phyloP scores from a whole-genome alignment of 2,329 filamentous ascomycete species.

The Aspergillus eucalypticola region DNA sequence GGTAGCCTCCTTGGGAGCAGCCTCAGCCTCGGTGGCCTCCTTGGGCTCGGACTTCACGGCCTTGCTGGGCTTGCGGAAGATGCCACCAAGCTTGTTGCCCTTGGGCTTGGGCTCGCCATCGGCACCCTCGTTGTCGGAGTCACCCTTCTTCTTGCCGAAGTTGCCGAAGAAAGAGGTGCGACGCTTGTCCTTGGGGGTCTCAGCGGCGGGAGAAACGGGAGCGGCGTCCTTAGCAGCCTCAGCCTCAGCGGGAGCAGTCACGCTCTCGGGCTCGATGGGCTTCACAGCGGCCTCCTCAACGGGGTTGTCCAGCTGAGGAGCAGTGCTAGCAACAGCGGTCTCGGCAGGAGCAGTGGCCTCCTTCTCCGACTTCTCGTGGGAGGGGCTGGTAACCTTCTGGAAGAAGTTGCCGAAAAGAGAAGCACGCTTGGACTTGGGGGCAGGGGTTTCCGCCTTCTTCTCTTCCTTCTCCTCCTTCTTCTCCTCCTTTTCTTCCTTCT shows the following conservation, averaged over 20 bases:
- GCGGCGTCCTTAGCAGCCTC: slow-evolving; percentile 36
- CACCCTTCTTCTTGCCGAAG: slow-evolving; percentile 53
- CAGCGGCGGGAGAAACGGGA: slow-evolving; percentile 30
- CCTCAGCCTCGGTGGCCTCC: slow-evolving; percentile 34
- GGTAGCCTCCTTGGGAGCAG: slow-evolving; percentile 30
- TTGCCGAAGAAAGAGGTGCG: slow-evolving; percentile 57
- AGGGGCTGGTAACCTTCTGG: slow-evolving; percentile 64
- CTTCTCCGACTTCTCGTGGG: slow-evolving; percentile 50
- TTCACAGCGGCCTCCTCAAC: slow-evolving; percentile 41
- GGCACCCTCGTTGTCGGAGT: slow-evolving; percentile 49
- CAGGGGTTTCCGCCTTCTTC: slow-evolving; percentile 43
- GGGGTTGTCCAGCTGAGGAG: slow-evolving; percentile 51
- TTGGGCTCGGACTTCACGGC: slow-evolving; percentile 46
- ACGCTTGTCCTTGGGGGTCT: slow-evolving; percentile 49
- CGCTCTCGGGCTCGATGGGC: slow-evolving; percentile 43
- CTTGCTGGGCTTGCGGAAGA: slow-evolving; percentile 53
- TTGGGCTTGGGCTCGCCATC: slow-evolving; percentile 50
- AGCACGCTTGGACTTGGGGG: slow-evolving; percentile 71
- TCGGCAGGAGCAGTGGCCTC: slow-evolving; percentile 52
- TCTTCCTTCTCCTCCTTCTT: slow-evolving; percentile 31
- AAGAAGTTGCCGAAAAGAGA: slow-evolving; percentile 78
- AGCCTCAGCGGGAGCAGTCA: slow-evolving; percentile 47
- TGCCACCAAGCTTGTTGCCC: slow-evolving; percentile 47
- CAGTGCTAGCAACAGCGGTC: slow-evolving; percentile 49
- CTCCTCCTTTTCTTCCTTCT: slow-evolving; percentile 26